Evolutionary conservation across 768 basidiomycete genomes (phyloP), one percentile per base, ranked within the genome.

Genomic region (Baorangia bicolor): DNA sequence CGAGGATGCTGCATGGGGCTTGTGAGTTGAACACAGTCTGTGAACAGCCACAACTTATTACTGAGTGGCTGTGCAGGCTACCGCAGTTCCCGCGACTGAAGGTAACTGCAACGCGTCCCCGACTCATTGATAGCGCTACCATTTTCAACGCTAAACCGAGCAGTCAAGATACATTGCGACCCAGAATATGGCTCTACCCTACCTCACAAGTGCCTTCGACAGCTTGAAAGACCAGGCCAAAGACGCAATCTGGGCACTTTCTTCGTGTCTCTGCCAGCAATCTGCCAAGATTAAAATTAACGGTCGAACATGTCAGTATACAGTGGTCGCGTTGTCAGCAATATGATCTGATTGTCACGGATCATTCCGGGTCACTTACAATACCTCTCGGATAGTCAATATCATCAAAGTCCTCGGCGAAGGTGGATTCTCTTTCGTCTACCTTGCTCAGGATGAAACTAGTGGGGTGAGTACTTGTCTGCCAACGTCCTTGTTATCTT

Each of bases 331-430:
- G 20, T 51, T 30, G 51, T 50, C 35, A 2, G n/a, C 41, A 39
- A 30, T 44, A 45, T 50, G 50, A 41, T 13, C 43, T 57, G 54
- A 55, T 49, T 40, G 18, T 41, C 31, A 12, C 52, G 16, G 37
- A 39, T 49, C 48, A 7, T 27, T 35, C 39, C 4, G 49, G 21
- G 30, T n/a, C 31, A 34, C 53, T 61, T 28, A 57, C 21, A 18
- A 50, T 25, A 16, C 58, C 44, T 41, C 28, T 20, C 9, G 35
- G 48, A 12, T 63, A 92, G 90, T 94, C 74, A 88, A 92, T 67
- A 91, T 99, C 49, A 75, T 95, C 47, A 92, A 90, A 57, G 86
- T 98, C 12, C 83, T 99, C 10, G 97, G 97, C 28, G 97, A 98
- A 74, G 96, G 97, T 14, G 96, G 92, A 8, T 95, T 94, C 78